Evolutionary conservation across 2,329 filamentous ascomycete genomes (phyloP).

Genomic region (Raffaelea ambrosiae): DNA sequence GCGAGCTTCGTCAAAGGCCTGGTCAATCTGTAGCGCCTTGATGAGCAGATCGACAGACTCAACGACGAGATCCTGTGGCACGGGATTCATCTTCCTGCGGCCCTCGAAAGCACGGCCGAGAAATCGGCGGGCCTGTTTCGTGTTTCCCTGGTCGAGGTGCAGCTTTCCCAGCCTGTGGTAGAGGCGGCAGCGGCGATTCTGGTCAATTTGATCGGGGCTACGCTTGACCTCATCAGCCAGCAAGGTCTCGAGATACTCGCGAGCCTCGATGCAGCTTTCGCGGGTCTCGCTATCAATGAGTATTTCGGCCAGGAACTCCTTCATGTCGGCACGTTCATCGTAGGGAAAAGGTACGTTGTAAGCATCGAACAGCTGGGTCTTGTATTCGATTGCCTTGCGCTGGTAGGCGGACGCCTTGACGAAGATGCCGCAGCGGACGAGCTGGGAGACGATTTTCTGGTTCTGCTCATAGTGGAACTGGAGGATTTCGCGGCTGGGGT

Average conservation of each 20-base stretch:
- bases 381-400: constrained; percentile 3
- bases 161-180: constrained; percentile 3
- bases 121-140: background rate
- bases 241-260: background rate
- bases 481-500: constrained; percentile 1
- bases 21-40: constrained; percentile 50
- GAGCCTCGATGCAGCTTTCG: background rate
- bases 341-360: background rate
- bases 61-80: constrained; percentile 1
- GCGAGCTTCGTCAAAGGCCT: constrained; percentile 1
- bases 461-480: constrained; percentile 1
- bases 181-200: constrained; percentile 1
- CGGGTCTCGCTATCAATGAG: background rate
- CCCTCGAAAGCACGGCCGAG: constrained; percentile 1
- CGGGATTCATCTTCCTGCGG: background rate
- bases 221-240: background rate
- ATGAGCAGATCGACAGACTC: constrained; percentile 30
- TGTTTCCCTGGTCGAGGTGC: background rate
- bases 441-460: constrained; percentile 1
- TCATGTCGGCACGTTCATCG: constrained; percentile 2
- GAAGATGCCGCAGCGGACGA: constrained; percentile 2
- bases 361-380: background rate
- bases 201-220: background rate
- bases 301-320: constrained; percentile 3
- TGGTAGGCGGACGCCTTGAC: background rate